Conservation (phyloP, 148 eudicot genomes). For the Beta vulgaris region DNA sequence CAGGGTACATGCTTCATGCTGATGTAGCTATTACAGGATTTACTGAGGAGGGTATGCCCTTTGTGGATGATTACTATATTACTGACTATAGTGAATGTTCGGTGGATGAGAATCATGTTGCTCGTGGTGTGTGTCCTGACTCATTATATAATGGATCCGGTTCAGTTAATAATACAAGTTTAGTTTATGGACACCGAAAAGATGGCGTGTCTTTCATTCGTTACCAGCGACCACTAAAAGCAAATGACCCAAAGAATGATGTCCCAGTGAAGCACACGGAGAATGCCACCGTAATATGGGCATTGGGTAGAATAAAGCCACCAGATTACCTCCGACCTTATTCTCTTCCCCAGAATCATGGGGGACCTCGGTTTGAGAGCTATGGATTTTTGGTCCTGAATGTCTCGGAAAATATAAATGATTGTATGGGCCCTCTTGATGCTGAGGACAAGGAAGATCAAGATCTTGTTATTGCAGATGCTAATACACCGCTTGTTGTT, state of each 20-base stretch:
- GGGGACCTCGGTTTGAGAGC: constrained; percentile 44
- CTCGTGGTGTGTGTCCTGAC: constrained; percentile 87
- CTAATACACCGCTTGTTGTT: constrained; percentile 73
- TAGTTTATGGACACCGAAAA: constrained; percentile 81
- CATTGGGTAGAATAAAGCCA: constrained; percentile 75
- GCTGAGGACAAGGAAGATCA: constrained; percentile 92
- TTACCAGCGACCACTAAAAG: constrained; percentile 52
- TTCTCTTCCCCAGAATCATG: constrained; percentile 84
- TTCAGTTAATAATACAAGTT: constrained; percentile 55
- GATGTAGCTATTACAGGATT: constrained; percentile 82
- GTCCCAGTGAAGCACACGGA: constrained; percentile 43
- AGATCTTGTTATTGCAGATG: constrained; percentile 74
- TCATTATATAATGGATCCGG: constrained; percentile 43
- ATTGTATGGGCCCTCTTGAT: constrained; percentile 86
- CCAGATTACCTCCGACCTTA: constrained; percentile 74
- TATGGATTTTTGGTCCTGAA: constrained; percentile 61
- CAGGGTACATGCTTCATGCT: constrained; percentile 63
- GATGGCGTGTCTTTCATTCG: constrained; percentile 82
- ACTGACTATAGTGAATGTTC: constrained; percentile 73
- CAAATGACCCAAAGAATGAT: constrained; percentile 67
- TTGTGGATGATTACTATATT: constrained; percentile 80
- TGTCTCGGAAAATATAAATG: constrained; percentile 61
- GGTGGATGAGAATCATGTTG: constrained; percentile 42
- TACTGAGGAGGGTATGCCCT: constrained; percentile 68
- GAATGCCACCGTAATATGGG: constrained; percentile 80